phyloP scores from a whole-genome alignment of 108 stramenopile species.

The Seminavis robusta region DNA sequence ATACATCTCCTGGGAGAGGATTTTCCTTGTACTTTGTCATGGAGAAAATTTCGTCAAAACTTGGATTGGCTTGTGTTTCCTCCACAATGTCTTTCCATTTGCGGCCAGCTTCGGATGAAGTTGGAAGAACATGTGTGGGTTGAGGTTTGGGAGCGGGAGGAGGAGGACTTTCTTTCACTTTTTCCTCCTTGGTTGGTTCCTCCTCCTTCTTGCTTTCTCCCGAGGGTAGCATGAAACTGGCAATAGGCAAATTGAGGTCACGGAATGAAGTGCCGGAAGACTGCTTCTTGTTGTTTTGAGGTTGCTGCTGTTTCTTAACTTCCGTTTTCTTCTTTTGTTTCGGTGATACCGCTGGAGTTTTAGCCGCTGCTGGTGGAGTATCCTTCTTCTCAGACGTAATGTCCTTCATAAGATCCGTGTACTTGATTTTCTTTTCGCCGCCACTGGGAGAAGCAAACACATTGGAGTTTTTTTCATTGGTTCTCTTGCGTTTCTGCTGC shows the following conservation, averaged over 20 bases:
- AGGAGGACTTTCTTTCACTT: not conserved
- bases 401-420: slow-evolving; percentile 3
- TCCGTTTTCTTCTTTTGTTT: slow-evolving; percentile 7
- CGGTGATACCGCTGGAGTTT: slow-evolving; percentile 3
- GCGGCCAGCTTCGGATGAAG: slow-evolving; percentile 47
- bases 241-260: slow-evolving; percentile 71
- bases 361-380: slow-evolving; percentile 12
- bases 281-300: slow-evolving; percentile 11
- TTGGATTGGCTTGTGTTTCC: slow-evolving; percentile 48
- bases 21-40: slow-evolving; percentile 38
- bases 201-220: slow-evolving; percentile 6
- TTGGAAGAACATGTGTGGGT: slow-evolving; percentile 42
- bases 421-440: slow-evolving; percentile 4
- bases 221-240: slow-evolving; percentile 60
- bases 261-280: too few relatives aligned
- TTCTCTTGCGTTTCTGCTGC: slow-evolving; percentile 14
- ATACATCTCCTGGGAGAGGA: slow-evolving; percentile 30
- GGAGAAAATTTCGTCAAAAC: slow-evolving; percentile 46
- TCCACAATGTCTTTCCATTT: slow-evolving; percentile 65
- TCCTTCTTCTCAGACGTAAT: slow-evolving; percentile 24
- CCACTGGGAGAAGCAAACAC: not conserved
- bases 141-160: slow-evolving; percentile 5
- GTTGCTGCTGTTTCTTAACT: slow-evolving; percentile 10
- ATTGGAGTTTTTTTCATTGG: slow-evolving; percentile 20
- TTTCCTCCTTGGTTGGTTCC: not conserved